Conservation (phyloP, 31 red algal species). For the Asparagopsis taxiformis region DNA sequence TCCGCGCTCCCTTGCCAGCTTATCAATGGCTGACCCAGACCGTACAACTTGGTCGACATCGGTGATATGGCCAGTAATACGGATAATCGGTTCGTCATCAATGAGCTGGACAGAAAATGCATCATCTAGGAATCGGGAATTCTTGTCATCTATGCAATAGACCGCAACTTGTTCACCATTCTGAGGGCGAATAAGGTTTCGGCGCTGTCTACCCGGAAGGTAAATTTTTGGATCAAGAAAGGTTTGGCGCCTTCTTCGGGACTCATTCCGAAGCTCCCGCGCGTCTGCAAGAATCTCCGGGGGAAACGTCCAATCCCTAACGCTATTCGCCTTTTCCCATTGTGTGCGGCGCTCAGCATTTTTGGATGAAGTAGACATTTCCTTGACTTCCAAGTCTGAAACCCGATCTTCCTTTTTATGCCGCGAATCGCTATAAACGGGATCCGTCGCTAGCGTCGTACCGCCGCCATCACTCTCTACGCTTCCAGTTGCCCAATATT, state of each 20-base stretch:
- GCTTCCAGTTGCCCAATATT: slow-evolving; percentile 58
- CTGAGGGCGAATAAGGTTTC: slow-evolving; percentile 4
- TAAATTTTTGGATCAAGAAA: background rate
- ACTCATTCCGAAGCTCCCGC: slow-evolving; percentile 10
- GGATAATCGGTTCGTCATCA: background rate
- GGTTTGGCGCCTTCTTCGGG: slow-evolving; percentile 5
- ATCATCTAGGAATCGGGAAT: slow-evolving; percentile 68
- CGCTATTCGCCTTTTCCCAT: background rate
- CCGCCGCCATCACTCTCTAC: background rate
- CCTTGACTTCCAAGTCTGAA: too few relatives aligned
- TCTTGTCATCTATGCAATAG: slow-evolving; percentile 70
- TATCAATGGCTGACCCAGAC: slow-evolving; percentile 42
- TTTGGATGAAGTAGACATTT: too few relatives aligned
- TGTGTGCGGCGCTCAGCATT: too few relatives aligned
- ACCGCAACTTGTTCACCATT: slow-evolving; percentile 5
- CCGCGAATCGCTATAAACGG: too few relatives aligned
- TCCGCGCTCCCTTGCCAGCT: slow-evolving; percentile 56
- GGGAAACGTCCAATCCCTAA: slow-evolving; percentile 54
- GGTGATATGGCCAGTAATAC: slow-evolving; percentile 51
- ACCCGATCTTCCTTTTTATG: too few relatives aligned
- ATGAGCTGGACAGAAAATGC: slow-evolving; percentile 38
- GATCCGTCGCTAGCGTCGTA: background rate
- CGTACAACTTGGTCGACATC: slow-evolving; percentile 76
- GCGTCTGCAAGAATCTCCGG: slow-evolving; percentile 49
- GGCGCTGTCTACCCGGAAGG: background rate